Base-by-base conservation (phyloP, 768 basidiomycete species). In the Naganishia vaughanmartiniae region DNA sequence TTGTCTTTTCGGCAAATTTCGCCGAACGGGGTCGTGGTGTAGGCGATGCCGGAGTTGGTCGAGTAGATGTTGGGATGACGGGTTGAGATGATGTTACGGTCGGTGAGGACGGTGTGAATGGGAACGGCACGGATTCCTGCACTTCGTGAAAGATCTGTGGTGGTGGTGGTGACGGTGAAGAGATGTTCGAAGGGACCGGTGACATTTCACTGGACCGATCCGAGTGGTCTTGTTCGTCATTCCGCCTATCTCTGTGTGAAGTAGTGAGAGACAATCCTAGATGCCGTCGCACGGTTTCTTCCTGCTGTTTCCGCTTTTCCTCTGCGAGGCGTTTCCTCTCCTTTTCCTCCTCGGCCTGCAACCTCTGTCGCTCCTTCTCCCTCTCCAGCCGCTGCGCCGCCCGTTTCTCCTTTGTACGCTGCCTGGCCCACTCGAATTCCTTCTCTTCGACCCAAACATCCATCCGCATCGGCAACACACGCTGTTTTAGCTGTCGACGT, bases 191-290 rank as follows among this genome's bases (percentile, higher is more conserved):
- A 26, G 60, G 60, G 14, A 63, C 60, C 19, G 60, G 60, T 1
- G 60, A 63, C 60, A 63, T 63, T 63, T 63, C 60, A 26, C 60
- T 63, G n/a, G 60, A 63, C 36, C 57, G 30, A 39, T 58, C 57
- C 34, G 57, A 58, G 14, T 28, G 15, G 24, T 42, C 39, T 6
- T 51, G n/a, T 21, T 63, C 60, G 42, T 24, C 30, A 45, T 46
- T 36, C 15, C 60, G 60, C 46, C 60, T 36, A 17, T 19, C 30
- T 34, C 60, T 46, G 17, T 42, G 60, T 3, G 39, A 6, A 42
- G 10, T 26, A 58, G 6, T 34, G 42, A 15, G 9, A 12, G 31
- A 39, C 60, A 45, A 42, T 34, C 60, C 42, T 11, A 63, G 21
- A 30, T 63, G 60, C 26, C 60, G n/a, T 5, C 60, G 39, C 1